Base-by-base conservation (phyloP, 805 yeast genomes). In the Candida tammaniensis region DNA sequence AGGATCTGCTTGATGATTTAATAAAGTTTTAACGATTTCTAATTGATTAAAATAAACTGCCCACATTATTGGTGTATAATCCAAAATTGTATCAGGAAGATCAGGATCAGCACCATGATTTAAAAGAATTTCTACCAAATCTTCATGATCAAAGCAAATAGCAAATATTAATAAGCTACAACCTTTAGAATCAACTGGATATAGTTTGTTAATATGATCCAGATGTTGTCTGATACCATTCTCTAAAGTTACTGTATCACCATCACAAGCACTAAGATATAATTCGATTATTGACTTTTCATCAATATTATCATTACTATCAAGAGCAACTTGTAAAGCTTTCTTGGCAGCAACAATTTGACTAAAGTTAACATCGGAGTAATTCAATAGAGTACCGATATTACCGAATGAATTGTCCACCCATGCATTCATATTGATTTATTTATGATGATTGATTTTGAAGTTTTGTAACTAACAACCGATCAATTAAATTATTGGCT, bases 11-110 rank as follows among this genome's bases (percentile, higher is more conserved):
- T 81, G 83, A 38, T 69, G 68, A 27, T 76, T 74, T 35, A 87
- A 56, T 39, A 86, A 59, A 36, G 71, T 58, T 30, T 75, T 72
- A 11, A 76, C 79, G 28, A 82, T 68, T 9, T 70, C 68, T 39
- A 72, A 55, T 35, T 76, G 75, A 35, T 78, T 73, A 44, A 80
- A 68, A 46, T 79, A 73, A 3, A 86, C 76, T 0, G 94, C 89
- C 95, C 95, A 86, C 93, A 85, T 86, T 28, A 85, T 56, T 8
- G 96, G 86, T 0, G 86, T 73, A 55, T 76, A 79, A 2, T 74
- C 68, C 16, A 74, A 52, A 15, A 75, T 36, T 2, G 67, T 59
- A 46, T 82, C 89, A 7, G 56, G 48, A 23, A 61, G 45, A 46
- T 80, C 79, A 6, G 75, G 68, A 46, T 76, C 77, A 5, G 65